Evolutionary conservation across 306 rosid genomes (phyloP), one percentile per base, ranked within the genome.

Genomic region (Sechiopsis laciniata): DNA sequence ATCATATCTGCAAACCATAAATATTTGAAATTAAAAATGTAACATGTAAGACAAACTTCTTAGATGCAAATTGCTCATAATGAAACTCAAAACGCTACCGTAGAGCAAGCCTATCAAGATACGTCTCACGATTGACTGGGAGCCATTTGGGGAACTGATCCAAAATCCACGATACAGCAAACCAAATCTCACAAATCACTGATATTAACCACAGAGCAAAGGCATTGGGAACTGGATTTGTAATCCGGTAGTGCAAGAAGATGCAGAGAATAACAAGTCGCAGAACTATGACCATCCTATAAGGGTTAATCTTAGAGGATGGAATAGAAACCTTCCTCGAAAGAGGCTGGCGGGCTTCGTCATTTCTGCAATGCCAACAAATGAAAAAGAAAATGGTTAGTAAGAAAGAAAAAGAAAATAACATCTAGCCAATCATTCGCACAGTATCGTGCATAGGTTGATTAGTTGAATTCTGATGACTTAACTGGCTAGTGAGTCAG

Each of bases 141-240:
- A 91, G 87, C 99, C 99, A 94, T 82, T 94, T 94, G 5, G 96
- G 99, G 76, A 94, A 89, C 81, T 94, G 99, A 94, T 94, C 99
- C 75, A 94, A 83, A 74, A 94, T 91, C 99, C 99, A 94, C 55
- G 99, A 94, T 0, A 94, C 66, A 48, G 99, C 97, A 71, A 94
- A 94, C 99, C 99, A 94, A 75, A 94, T 88, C 89, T 94, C 99
- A 83, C 99, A 94, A 73, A 94, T 91, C 79, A 94, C 99, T 2
- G 97, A 94, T 77, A 91, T 79, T 68, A 94, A 78, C 99, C 99
- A 94, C 82, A 94, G 74, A 15, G 91, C 86, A 80, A 56, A 91
- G 69, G 99, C 99, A 88, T 94, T 89, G 74, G 78, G 83, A 73
- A 94, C 99, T 17, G 97, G 99, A 81, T 94, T 91, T 62, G 97